These are phyloP conservation scores for Ramalina peruviana DNA, from an alignment of 495 filamentous ascomycete genomes.

Conservation along the genomic window DNA sequence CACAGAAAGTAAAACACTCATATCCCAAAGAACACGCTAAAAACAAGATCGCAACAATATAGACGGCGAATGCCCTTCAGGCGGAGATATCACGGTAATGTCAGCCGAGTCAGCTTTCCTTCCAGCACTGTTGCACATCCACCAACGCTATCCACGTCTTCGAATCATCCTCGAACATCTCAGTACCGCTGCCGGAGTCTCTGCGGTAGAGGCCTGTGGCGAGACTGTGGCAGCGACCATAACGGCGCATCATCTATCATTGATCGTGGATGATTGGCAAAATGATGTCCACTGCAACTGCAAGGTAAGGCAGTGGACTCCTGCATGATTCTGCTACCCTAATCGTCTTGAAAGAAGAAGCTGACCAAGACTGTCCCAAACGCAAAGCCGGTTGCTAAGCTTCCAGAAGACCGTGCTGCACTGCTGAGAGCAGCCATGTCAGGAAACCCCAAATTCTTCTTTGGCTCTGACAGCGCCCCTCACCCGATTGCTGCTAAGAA, in stretches of 20 bases:
- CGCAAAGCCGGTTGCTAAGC: slow-evolving; percentile 78
- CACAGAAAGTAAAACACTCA: no score
- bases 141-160: slow-evolving; percentile 61
- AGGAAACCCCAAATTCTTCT: slow-evolving; percentile 71
- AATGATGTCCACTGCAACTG: slow-evolving; percentile 30
- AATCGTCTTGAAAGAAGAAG: slow-evolving; percentile 18
- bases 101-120: slow-evolving; percentile 5
- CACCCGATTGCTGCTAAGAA: slow-evolving; percentile 65
- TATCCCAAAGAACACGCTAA: no score
- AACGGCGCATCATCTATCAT: slow-evolving; percentile 66
- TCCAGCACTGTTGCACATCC: slow-evolving; percentile 34
- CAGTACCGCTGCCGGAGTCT: slow-evolving; percentile 69
- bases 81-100: neutral
- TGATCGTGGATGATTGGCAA: slow-evolving; percentile 63
- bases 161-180: slow-evolving; percentile 70
- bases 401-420: slow-evolving; percentile 58
- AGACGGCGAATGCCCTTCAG: neutral
- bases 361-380: slow-evolving; percentile 41
- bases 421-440: slow-evolving; percentile 53
- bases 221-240: slow-evolving; percentile 61
- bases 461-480: slow-evolving; percentile 59
- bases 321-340: no score
- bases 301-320: no score
- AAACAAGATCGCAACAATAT: slow-evolving; percentile 27
- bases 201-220: slow-evolving; percentile 61